Evolutionary conservation across 2,329 filamentous ascomycete genomes (phyloP).

Genomic region (Calonectria henricotiae): DNA sequence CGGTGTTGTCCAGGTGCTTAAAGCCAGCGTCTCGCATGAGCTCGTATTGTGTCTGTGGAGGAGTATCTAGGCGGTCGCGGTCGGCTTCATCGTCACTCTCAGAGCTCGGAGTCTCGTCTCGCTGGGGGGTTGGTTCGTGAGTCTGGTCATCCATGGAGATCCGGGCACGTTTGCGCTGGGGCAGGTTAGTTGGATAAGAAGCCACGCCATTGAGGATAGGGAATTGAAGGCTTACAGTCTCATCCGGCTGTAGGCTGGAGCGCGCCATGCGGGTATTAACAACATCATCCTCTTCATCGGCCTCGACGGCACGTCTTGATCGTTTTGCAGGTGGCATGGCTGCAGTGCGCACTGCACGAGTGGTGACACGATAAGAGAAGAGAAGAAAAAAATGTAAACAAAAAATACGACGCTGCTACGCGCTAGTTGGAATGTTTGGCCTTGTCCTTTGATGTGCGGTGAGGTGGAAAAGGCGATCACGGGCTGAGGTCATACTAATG

Average conservation of each 20-base stretch:
- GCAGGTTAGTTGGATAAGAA: not conserved
- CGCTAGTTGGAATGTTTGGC: no score
- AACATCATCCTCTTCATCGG: constrained; percentile 56
- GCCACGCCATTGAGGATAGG: not conserved
- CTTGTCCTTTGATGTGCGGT: no score
- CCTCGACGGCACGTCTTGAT: constrained; percentile 58
- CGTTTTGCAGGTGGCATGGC: constrained; percentile 62
- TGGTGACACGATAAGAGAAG: no score
- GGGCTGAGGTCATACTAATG: not conserved
- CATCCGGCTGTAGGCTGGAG: constrained; percentile 60
- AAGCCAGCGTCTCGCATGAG: constrained; percentile 74
- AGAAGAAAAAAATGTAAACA: not conserved
- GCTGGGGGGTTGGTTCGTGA: constrained; percentile 39
- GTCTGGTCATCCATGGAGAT: constrained; percentile 51
- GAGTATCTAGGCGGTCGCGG: constrained; percentile 54
- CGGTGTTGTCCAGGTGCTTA: constrained; percentile 70
- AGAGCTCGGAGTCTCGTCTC: constrained; percentile 49
- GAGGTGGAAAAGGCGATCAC: not conserved
- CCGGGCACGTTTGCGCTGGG: constrained; percentile 57
- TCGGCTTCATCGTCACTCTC: constrained; percentile 57
- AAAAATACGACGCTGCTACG: not conserved
- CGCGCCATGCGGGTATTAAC: constrained; percentile 60
- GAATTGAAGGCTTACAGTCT: constrained; percentile 58
- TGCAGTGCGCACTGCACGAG: constrained; percentile 19
- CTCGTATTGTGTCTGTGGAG: constrained; percentile 75